These are phyloP conservation scores for Chalciporus piperatus DNA, from an alignment of 768 basidiomycete genomes.

Conservation along the genomic window DNA sequence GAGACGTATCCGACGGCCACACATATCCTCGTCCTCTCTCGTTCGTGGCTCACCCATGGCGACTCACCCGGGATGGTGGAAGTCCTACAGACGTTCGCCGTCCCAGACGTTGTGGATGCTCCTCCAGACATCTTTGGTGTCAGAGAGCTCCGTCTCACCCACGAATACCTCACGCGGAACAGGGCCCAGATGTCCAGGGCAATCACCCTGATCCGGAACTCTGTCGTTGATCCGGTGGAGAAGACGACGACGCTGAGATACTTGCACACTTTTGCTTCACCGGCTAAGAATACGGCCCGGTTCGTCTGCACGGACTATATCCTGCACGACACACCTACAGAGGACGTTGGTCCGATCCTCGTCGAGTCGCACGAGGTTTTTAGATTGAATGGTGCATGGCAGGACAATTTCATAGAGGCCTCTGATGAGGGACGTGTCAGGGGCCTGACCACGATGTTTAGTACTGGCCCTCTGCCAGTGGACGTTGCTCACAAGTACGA, in stretches of 20 bases:
- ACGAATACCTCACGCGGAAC: constrained; percentile 13
- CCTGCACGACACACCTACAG: not conserved
- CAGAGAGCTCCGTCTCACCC: constrained; percentile 19
- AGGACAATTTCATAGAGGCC: constrained; percentile 11
- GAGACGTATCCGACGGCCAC: constrained; percentile 14
- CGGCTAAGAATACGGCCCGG: not conserved
- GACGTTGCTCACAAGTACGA: constrained; percentile 10
- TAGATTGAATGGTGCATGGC: constrained; percentile 10
- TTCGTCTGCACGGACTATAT: constrained; percentile 19
- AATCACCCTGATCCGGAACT: constrained; percentile 13
- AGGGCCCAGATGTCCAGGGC: constrained; percentile 3
- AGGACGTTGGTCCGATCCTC: constrained; percentile 8
- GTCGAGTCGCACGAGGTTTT: constrained; percentile 9
- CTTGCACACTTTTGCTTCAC: constrained; percentile 12
- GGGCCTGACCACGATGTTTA: constrained; percentile 6
- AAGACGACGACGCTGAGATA: constrained; percentile 20
- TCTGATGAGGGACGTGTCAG: constrained; percentile 16
- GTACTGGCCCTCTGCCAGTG: not conserved
- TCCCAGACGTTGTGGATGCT: constrained; percentile 9
- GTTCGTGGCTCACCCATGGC: constrained; percentile 12
- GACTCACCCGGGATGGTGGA: constrained; percentile 10
- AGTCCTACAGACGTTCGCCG: constrained; percentile 20
- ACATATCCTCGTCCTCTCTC: constrained; percentile 16
- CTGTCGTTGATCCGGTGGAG: constrained; percentile 7
- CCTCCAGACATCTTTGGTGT: not conserved